phyloP scores from a whole-genome alignment of 495 filamentous ascomycete genomes.

The Penicillium lagena region DNA sequence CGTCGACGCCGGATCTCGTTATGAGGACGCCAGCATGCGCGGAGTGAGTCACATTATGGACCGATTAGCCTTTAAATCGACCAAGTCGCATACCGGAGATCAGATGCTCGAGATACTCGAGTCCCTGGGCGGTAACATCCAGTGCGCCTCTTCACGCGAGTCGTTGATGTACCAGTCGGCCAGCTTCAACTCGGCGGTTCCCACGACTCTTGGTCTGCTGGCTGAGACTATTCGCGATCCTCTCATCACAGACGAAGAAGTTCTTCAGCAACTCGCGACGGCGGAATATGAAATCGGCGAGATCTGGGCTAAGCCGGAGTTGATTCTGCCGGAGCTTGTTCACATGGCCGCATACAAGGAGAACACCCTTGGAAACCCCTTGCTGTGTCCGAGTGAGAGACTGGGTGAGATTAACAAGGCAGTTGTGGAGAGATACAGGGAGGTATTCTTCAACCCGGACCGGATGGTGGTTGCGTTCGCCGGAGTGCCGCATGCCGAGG shows the following conservation, averaged over 20 bases:
- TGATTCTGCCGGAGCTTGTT: conserved; percentile 91
- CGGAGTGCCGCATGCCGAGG: conserved; percentile 76
- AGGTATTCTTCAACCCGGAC: conserved; percentile 81
- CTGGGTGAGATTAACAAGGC: conserved; percentile 67
- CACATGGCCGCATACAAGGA: conserved; percentile 92
- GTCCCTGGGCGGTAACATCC: conserved; percentile 85
- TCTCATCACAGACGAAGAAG: conserved; percentile 82
- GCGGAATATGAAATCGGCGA: conserved; percentile 93
- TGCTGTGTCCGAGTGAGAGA: conserved; percentile 85
- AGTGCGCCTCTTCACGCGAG: conserved; percentile 92
- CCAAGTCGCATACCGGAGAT: conserved; percentile 62
- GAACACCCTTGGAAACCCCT: conserved; percentile 90
- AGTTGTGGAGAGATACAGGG: conserved; percentile 71
- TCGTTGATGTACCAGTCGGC: conserved; percentile 98
- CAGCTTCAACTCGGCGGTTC: conserved; percentile 91
- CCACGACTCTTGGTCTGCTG: conserved; percentile 73
- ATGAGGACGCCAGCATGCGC: conserved; percentile 77
- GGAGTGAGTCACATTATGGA: conserved; percentile 97
- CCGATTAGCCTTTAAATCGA: conserved; percentile 93
- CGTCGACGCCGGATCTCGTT: conserved; percentile 92
- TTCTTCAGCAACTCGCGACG: conserved; percentile 77
- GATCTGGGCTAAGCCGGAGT: conserved; percentile 95
- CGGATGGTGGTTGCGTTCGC: conserved; percentile 93
- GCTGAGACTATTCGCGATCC: conserved; percentile 94
- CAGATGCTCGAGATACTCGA: conserved; percentile 84